Conservation (phyloP, 1,139 yeast species). For the Pichia sp. region DNA sequence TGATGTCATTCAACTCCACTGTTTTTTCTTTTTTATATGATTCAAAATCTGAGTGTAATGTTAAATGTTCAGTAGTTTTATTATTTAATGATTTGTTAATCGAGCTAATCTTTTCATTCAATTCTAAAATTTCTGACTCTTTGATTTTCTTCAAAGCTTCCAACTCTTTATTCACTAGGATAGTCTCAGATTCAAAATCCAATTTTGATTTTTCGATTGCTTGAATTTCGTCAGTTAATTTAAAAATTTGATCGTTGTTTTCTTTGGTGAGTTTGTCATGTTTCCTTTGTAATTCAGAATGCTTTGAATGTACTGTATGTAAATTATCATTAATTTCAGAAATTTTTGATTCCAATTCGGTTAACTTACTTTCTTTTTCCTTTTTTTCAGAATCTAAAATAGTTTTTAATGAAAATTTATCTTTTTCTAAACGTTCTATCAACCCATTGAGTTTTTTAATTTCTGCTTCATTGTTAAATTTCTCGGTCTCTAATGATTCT, state of each 20-base stretch:
- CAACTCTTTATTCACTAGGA: background rate
- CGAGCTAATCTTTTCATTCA: constrained; percentile 1
- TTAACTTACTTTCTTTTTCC: background rate
- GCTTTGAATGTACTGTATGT: background rate
- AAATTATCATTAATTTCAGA: background rate
- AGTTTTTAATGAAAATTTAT: background rate
- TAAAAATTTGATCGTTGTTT: background rate
- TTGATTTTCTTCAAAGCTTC: constrained; percentile 2
- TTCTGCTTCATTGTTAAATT: background rate
- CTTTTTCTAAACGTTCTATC: background rate
- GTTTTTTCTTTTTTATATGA: background rate
- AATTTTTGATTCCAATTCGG: background rate
- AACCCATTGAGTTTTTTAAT: background rate
- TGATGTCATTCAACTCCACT: constrained; percentile 1
- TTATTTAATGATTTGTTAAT: constrained; percentile 1
- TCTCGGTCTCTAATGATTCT: background rate
- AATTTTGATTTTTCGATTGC: background rate
- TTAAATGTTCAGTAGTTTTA: constrained; percentile 1
- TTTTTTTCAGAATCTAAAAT: background rate
- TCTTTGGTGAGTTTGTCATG: background rate
- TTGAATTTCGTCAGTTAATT: background rate
- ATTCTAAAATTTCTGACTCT: constrained; percentile 1
- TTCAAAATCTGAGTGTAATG: background rate
- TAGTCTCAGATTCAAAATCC: background rate
- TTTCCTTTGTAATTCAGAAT: background rate